phyloP scores from a whole-genome alignment of 129 eudicot species.

The Escallonia herrerae region DNA sequence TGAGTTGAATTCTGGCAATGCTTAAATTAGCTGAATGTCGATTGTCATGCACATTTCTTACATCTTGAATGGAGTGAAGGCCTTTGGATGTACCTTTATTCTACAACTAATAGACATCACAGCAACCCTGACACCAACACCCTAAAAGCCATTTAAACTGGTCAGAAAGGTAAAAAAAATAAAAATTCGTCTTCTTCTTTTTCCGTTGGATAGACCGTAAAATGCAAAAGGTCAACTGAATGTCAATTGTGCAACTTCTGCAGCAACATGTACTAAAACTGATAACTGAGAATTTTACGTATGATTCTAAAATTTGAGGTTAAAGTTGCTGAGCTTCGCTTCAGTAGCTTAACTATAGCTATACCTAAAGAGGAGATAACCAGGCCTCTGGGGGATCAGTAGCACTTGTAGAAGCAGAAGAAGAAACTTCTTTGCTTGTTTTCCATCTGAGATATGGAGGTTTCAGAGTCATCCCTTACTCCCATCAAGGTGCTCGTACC shows the following conservation, averaged over 20 bases:
- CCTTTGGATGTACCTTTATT: conserved; percentile 47
- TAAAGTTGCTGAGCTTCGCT: not conserved
- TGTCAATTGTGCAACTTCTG: conserved; percentile 18
- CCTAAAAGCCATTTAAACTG: conserved; percentile 11
- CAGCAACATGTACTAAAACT: conserved; percentile 16
- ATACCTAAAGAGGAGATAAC: too few species aligned
- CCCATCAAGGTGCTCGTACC: conserved; percentile 72
- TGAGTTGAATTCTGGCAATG: too few species aligned
- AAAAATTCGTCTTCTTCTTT: not conserved
- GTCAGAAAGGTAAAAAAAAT: conserved; percentile 6
- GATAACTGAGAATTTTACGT: conserved; percentile 8
- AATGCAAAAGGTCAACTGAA: not conserved
- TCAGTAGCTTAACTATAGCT: not conserved
- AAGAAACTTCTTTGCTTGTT: conserved; percentile 35
- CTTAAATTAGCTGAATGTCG: not conserved
- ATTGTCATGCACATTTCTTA: not conserved
- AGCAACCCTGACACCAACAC: conserved; percentile 37
- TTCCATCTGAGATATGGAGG: conserved; percentile 44
- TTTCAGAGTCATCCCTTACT: conserved; percentile 40
- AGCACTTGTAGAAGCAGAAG: conserved; percentile 62
- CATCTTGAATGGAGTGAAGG: conserved; percentile 22
- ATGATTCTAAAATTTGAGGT: conserved; percentile 11
- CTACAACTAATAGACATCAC: conserved; percentile 40
- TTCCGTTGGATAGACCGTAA: too few species aligned
- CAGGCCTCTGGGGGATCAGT: conserved; percentile 13